Evolutionary conservation across 495 filamentous ascomycete genomes (phyloP), one percentile per base, ranked within the genome.

Genomic region (Talaromyces borbonicus): DNA sequence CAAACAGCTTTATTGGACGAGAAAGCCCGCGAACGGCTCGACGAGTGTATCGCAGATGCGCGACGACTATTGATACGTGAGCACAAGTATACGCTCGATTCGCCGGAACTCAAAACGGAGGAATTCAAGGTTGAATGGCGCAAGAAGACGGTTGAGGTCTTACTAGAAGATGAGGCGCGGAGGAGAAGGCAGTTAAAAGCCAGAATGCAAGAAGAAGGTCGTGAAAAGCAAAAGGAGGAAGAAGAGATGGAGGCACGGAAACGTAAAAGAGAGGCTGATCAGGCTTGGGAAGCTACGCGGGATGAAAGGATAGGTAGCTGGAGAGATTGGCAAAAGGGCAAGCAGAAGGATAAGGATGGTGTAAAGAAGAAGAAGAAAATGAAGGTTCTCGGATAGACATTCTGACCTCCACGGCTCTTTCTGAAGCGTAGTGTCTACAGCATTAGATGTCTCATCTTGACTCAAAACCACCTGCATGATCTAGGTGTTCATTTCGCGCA

Each of bases 41-140:
- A 99, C 64, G 90, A 96, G 60, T 87, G 86, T 49, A 96, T 97
- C 50, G 84, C 89, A 9, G 92, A 99, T 58, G 92, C 92, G 43
- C 89, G 92, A 53, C 87, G 88, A 75, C 78, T 97, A 11, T 63
- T 95, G 42, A 94, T 99, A 51, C 85, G 90, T 35, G 89, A 96
- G 59, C 81, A 83, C 58, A 96, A 96, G 57, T 87, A 86, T 74
- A 96, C 81, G 0, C 71, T 86, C 40, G 93, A 99, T 68, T 85
- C 78, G 49, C 78, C 81, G 30, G 93, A 95, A 65, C 69, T 94
- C 46, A 86, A 84, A 58, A 68, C 69, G 19, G 77, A 81, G 7
- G 79, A 84, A 30, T 97, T 97, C 58, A 79, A 79, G 46, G 72
- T 72, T 53, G 79, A 85, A 56, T 97, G 92, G 92, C 77, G 82